phyloP scores from a whole-genome alignment of 495 filamentous ascomycete species.

The Wilcoxina mikolae region DNA sequence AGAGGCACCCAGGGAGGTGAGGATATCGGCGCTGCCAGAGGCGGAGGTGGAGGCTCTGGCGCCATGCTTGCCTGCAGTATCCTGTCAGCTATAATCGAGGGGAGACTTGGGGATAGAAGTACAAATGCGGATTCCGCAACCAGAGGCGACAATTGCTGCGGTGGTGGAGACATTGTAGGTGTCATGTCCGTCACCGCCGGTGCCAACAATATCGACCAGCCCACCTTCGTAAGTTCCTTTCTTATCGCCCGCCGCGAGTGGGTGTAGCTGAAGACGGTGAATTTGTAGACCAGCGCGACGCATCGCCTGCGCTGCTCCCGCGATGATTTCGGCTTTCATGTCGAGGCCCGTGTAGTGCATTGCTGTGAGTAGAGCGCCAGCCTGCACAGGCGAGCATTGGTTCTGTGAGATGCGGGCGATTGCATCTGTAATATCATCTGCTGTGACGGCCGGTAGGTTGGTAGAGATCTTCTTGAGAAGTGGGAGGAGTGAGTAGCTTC shows the following conservation, averaged over 20 bases:
- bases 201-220: conserved; percentile 75
- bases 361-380: conserved; percentile 67
- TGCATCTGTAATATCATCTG: conserved; percentile 71
- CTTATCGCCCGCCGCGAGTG: conserved; percentile 15
- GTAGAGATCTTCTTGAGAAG: conserved; percentile 64
- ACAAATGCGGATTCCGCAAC: conserved; percentile 87
- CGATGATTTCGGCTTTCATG: conserved; percentile 22
- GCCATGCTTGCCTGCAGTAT: conserved; percentile 83
- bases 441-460: conserved; percentile 49
- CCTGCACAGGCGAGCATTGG: conserved; percentile 65
- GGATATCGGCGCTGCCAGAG: conserved; percentile 81
- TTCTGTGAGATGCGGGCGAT: conserved; percentile 82
- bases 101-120: conserved; percentile 69
- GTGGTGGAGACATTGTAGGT: conserved; percentile 98
- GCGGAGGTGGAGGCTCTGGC: conserved; percentile 91
- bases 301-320: conserved; percentile 47
- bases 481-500: conserved; percentile 49
- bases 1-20: conserved; percentile 59
- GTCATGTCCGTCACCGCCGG: conserved; percentile 87
- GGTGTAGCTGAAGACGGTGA: conserved; percentile 3
- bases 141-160: conserved; percentile 76
- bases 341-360: conserved; percentile 62
- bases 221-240: conserved; percentile 35
- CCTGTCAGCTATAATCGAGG: conserved; percentile 40
- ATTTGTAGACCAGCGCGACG: conserved; percentile 20